Evolutionary conservation across 176 grass and related monocot genomes (phyloP), one percentile per base, ranked within the genome.

Genomic region (Cenchrus fungigraminus): DNA sequence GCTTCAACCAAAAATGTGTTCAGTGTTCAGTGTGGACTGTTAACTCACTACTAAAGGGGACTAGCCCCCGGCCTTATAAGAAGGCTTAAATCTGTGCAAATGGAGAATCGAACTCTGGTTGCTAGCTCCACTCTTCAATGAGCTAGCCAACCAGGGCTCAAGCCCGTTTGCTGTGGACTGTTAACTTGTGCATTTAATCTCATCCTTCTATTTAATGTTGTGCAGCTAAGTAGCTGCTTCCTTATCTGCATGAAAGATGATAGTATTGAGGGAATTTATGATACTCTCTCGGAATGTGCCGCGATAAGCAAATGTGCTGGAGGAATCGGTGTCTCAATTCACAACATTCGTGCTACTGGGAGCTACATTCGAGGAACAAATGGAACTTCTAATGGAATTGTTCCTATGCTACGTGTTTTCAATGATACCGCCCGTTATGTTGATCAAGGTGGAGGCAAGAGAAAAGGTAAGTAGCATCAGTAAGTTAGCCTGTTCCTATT

Each of bases 161-260:
- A 32, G 31, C 31, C 31, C 1, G 31, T 32, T 32, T 32, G 31
- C 31, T 40, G 6, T 68, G 8, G 29, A 12, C 12, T 25, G 0
- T 63, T 63, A 55, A 74, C 55, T 25, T 44, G 3, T 43, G 16
- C 22, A 25, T 31, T 31, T 9, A 73, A 31, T 16, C 71, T 5
- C 22, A 52, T 52, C 0, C 46, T 73, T 73, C 4, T 82, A 12
- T 51, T 79, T 8, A 86, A 45, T 20, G 20, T 82, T 90, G 69
- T 88, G 60, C 83, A 98, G 96, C 58, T 98, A 60, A 98, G 96
- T 13, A 98, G 96, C 80, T 98, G 96, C 62, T 98, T 98, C 76
- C 89, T 98, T 42, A 74, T 98, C 58, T 98, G 93, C 91, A 95
- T 98, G 96, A 98, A 95, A 91, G 96, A 98, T 52, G 93, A 95